Conservation (phyloP, 495 filamentous ascomycete species). For the Trichocladium antarcticum region DNA sequence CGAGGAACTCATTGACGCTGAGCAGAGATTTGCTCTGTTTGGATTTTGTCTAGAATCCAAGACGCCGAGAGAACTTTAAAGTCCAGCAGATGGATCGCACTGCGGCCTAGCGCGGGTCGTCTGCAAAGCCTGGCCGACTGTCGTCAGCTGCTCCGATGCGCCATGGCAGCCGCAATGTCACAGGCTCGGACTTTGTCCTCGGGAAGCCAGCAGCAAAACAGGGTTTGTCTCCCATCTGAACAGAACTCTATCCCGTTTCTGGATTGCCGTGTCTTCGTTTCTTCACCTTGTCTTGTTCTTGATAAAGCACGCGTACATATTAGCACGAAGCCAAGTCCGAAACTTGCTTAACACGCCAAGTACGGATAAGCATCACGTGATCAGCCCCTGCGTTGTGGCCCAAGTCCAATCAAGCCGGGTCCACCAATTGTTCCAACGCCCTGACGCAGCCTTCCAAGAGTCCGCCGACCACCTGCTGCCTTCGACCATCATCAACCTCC, state of each 20-base stretch:
- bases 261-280: no score
- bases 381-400: conserved; percentile 8
- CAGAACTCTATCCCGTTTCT: no score
- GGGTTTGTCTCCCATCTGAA: no score
- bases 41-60: no score
- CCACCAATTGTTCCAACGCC: conserved; percentile 21
- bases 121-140: background rate
- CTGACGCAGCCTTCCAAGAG: conserved; percentile 27
- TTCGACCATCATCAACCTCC: conserved; percentile 22
- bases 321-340: no score
- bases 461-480: conserved; percentile 18
- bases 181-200: background rate
- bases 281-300: no score
- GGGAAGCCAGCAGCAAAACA: no score
- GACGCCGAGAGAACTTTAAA: no score
- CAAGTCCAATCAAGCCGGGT: conserved; percentile 6
- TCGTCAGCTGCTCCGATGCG: conserved; percentile 4
- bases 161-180: background rate
- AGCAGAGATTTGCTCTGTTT: no score
- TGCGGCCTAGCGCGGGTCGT: background rate
- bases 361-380: conserved; percentile 8
- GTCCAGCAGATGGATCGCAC: no score
- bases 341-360: background rate
- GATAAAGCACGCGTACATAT: no score
- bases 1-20: no score